A percentile compares a stretch with the other conserved stretches of the same genome.
These are phyloP conservation scores for Malus hybrid DNA, from an alignment of 331 rosid species.

Conservation along the genomic window DNA sequence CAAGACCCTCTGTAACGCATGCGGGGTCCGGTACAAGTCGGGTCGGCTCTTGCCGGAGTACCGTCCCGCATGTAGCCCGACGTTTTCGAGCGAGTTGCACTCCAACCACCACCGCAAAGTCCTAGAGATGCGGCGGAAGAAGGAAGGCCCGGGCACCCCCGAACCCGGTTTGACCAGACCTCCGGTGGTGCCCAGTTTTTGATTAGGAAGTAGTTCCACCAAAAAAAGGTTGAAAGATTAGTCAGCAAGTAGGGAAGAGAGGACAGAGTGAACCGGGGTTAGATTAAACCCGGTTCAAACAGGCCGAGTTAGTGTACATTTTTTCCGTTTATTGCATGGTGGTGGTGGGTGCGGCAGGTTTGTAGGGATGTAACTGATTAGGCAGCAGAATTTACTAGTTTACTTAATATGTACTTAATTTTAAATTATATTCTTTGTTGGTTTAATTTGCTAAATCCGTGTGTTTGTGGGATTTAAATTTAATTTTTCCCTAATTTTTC, in stretches of 20 bases:
- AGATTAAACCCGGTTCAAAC: conserved; percentile 29
- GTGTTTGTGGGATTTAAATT: background rate
- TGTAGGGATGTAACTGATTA: conserved; percentile 42
- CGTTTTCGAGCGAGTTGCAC: conserved; percentile 69
- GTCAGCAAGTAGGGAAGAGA: conserved; percentile 18
- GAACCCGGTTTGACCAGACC: conserved; percentile 24
- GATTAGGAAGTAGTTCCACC: conserved; percentile 1
- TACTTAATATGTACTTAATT: conserved; percentile 20
- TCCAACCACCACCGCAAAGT: conserved; percentile 97
- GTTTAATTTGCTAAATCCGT: background rate
- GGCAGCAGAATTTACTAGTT: conserved; percentile 2
- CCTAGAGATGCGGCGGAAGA: conserved; percentile 86
- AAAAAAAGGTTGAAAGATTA: background rate
- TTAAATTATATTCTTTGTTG: background rate
- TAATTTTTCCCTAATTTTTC: background rate
- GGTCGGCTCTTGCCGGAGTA: conserved; percentile 54
- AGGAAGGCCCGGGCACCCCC: conserved; percentile 25
- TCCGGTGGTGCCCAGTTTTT: conserved; percentile 44
- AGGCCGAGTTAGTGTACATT: conserved; percentile 55
- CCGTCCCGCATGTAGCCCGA: conserved; percentile 94
- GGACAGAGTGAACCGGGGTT: conserved; percentile 10
- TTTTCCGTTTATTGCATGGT: conserved; percentile 11
- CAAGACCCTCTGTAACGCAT: conserved; percentile 77
- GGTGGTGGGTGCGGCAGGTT: conserved; percentile 53
- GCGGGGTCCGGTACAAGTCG: conserved; percentile 58